phyloP scores from a whole-genome alignment of 2,329 filamentous ascomycete species.

The Arachnopeziza araneosa region DNA sequence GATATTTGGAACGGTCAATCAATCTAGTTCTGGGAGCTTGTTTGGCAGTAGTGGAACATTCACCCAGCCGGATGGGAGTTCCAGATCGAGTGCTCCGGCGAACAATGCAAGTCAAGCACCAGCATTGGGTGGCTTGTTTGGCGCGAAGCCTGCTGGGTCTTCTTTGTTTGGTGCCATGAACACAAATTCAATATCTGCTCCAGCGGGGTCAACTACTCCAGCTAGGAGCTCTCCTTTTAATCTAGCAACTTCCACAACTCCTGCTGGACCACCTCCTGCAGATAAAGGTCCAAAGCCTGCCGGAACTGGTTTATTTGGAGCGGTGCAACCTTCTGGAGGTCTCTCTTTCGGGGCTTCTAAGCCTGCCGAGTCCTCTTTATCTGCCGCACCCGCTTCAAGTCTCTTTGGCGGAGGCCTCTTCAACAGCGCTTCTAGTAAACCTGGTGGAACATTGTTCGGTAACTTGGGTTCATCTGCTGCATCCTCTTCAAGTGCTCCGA shows the following conservation, averaged over 20 bases:
- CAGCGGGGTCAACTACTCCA: constrained; percentile 26
- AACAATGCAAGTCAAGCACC: constrained; percentile 14
- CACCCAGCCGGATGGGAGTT: constrained; percentile 5
- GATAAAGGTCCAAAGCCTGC: constrained; percentile 14
- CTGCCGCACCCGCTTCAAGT: background rate
- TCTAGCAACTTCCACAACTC: constrained; percentile 27
- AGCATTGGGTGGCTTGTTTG: constrained; percentile 7
- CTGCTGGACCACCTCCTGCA: constrained; percentile 29
- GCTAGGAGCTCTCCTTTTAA: constrained; percentile 17
- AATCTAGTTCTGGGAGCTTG: background rate
- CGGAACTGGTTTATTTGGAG: constrained; percentile 16
- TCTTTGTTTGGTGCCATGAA: constrained; percentile 14
- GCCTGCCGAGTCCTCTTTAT: background rate
- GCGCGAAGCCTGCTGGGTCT: constrained; percentile 4
- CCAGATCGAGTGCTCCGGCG: constrained; percentile 8
- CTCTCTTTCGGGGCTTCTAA: constrained; percentile 10
- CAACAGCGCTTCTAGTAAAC: background rate
- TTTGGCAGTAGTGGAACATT: constrained; percentile 1
- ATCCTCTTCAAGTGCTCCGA: background rate
- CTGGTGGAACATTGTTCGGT: too few species aligned
- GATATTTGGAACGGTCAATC: constrained; percentile 7
- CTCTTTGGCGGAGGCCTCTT: background rate
- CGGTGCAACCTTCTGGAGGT: constrained; percentile 5
- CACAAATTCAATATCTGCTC: constrained; percentile 10
- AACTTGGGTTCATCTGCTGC: background rate